Percentiles rank a stretch among this genome's conserved stretches.
phyloP scores from a whole-genome alignment of 257 asterid genomes.

The Nicotiana noctiflora region DNA sequence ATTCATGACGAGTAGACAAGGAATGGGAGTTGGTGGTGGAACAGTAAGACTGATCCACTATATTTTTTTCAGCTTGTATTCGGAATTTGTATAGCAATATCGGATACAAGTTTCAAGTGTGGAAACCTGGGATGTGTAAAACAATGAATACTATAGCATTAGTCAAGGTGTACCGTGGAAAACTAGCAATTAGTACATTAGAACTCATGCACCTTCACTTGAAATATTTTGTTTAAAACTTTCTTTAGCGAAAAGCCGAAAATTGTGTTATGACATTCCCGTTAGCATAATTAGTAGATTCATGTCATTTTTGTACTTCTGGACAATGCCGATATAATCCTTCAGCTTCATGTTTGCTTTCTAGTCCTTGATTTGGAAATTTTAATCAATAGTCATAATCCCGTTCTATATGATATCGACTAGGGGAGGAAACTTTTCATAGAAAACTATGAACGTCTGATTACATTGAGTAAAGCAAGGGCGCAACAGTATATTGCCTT shows the following conservation, averaged over 20 bases:
- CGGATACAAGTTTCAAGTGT: neutral
- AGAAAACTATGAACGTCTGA: neutral
- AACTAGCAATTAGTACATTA: neutral
- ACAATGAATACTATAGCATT: neutral
- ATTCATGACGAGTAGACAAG: conserved; percentile 93
- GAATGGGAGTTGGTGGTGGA: conserved; percentile 92
- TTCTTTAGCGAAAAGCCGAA: neutral
- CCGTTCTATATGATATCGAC: too few species aligned
- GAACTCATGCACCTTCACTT: neutral
- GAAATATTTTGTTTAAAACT: neutral
- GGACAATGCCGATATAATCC: neutral
- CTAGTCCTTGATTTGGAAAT: neutral
- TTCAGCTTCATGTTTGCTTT: neutral
- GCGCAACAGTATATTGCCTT: neutral
- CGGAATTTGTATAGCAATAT: neutral
- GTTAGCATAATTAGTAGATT: neutral
- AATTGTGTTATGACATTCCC: neutral
- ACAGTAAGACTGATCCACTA: conserved; percentile 43
- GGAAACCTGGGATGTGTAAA: neutral
- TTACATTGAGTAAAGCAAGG: neutral
- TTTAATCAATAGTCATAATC: too few species aligned
- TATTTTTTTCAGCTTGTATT: neutral
- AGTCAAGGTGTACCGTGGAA: neutral
- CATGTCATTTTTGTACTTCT: neutral
- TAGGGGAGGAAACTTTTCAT: neutral